Conservation (phyloP, 2,329 filamentous ascomycete genomes). For the Cadophora sp. region DNA sequence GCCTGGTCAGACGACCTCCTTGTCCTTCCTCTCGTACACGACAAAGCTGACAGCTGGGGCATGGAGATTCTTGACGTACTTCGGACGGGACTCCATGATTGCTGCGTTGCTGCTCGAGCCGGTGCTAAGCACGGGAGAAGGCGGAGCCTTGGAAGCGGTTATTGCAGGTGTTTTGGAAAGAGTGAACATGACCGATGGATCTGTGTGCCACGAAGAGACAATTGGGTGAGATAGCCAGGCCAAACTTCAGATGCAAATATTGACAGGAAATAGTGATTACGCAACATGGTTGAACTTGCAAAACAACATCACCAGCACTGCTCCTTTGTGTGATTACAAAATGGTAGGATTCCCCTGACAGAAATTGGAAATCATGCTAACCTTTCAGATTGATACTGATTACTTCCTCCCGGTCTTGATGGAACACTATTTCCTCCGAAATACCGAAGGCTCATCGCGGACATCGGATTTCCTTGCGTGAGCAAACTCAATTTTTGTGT, state of each 20-base stretch:
- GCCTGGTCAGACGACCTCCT: conserved; percentile 55
- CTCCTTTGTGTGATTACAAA: conserved; percentile 62
- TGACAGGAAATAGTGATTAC: conserved; percentile 56
- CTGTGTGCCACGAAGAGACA: conserved; percentile 69
- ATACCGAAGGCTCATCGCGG: conserved; percentile 49
- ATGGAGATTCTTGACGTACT: conserved; percentile 72
- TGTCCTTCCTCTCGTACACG: conserved; percentile 69
- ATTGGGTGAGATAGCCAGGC: conserved; percentile 53
- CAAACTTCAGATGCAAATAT: conserved; percentile 2
- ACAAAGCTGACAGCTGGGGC: conserved; percentile 68
- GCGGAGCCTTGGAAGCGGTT: conserved; percentile 65
- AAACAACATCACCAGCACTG: conserved; percentile 58
- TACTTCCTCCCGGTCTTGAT: conserved; percentile 65
- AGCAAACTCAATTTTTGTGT: neutral
- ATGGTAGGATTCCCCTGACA: conserved; percentile 49
- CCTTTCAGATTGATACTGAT: conserved; percentile 62
- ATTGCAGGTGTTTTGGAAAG: conserved; percentile 66
- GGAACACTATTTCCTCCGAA: conserved; percentile 62
- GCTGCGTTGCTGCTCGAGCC: conserved; percentile 63
- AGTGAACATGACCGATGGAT: conserved; percentile 64
- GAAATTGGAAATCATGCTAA: conserved; percentile 19
- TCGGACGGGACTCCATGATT: conserved; percentile 71
- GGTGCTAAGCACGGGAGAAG: conserved; percentile 61
- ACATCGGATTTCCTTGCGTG: conserved; percentile 46
- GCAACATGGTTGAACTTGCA: conserved; percentile 65